Evolutionary conservation across 352 stramenopile genomes (phyloP).

Genomic region (Stephanocyclus meneghinianus): DNA sequence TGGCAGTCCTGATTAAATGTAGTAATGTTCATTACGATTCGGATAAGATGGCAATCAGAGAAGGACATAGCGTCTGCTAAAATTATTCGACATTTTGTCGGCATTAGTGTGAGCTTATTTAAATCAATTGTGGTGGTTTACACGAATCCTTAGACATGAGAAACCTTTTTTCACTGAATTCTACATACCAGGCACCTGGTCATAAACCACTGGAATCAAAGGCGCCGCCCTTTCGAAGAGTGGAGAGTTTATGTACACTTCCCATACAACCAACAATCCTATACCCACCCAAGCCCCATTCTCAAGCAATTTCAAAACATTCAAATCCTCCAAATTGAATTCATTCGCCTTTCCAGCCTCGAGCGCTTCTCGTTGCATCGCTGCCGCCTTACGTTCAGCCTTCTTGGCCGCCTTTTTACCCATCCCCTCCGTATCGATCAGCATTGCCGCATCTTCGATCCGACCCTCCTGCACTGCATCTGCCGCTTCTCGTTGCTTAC

Average conservation of each 20-base stretch:
- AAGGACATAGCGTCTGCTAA: too few species aligned
- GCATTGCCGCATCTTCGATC: conserved; percentile 32
- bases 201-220: conserved; percentile 75
- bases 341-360: conserved; percentile 31
- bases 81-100: too few species aligned
- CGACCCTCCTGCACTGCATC: conserved; percentile 18
- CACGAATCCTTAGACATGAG: too few species aligned
- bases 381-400: conserved; percentile 46
- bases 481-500: conserved; percentile 22
- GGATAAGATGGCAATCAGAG: too few species aligned
- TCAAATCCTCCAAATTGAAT: conserved; percentile 40
- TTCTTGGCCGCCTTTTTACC: conserved; percentile 59
- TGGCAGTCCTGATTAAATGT: too few species aligned
- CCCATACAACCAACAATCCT: conserved; percentile 74
- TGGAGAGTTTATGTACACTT: conserved; percentile 84
- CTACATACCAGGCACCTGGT: conserved; percentile 44
- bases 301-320: conserved; percentile 65
- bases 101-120: too few species aligned
- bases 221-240: conserved; percentile 79
- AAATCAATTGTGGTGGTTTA: too few species aligned
- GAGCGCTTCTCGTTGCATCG: conserved; percentile 36
- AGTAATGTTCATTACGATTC: too few species aligned
- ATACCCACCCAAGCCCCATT: conserved; percentile 77
- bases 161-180: background rate
- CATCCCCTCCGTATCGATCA: conserved; percentile 40